Base-by-base conservation (phyloP, 768 basidiomycete genomes). In the Lanmaoa rubissima region DNA sequence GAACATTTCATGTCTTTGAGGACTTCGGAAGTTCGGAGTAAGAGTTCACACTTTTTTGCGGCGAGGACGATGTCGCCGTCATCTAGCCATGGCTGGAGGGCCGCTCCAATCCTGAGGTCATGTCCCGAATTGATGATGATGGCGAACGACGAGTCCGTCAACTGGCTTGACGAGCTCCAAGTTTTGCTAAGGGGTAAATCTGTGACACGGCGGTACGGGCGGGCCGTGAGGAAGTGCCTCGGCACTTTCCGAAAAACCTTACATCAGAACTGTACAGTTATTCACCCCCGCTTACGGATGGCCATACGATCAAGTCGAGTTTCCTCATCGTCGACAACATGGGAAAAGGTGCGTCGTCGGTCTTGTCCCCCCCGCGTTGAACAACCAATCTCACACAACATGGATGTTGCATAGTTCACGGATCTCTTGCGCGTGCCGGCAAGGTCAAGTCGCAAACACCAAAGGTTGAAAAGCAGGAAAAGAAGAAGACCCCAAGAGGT, bases 371-470 rank as follows among this genome's bases (percentile, higher is more conserved):
- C 46, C 7, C 28, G 32, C 52, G 41, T 54, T 56, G 50, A 44
- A 48, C 35, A n/a, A 28, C 26, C 32, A n/a, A 26, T 16, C 44
- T 39, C 43, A 51, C n/a, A 47, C 6, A 5, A 34, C 28, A 31
- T 49, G n/a, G 2, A 14, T 0, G 1, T 8, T 0, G 1, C 16
- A 41, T 31, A 94, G 94, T 96, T 80, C 94, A 98, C 90, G 94
- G 94, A 76, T 98, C 94, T 75, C 94, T 96, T 80, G 94, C 94
- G 79, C 94, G 94, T 83, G 94, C 94, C 74, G 95, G 95, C 76
- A 98, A 98, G 86, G 96, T 98, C 83, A 97, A 94, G 81, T 92
- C 91, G 67, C 93, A 95, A 79, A 92, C 89, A 70, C 95, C 95
- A 70, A 98, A 98, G 80, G 96, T 97, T 72, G 96, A 97, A 71